A percentile compares a stretch with the other conserved stretches of the same genome.
These are phyloP conservation scores for Inga oerstediana DNA, from an alignment of 306 rosid genomes.

Conservation along the genomic window DNA sequence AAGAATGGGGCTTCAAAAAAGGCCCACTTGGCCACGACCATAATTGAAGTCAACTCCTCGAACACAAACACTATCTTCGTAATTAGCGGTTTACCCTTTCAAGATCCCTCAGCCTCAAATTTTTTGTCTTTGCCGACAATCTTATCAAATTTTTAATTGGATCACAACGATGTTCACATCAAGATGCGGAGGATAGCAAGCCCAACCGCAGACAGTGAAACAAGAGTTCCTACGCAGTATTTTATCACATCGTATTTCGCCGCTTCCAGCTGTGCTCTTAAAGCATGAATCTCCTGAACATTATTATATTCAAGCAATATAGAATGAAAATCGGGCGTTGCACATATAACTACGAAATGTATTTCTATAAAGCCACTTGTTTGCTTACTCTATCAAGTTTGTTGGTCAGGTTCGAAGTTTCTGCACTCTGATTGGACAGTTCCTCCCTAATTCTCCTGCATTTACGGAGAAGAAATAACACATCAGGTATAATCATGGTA, in stretches of 20 bases:
- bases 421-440: slow-evolving; percentile 79
- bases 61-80: slow-evolving; percentile 17
- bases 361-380: not conserved
- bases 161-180: slow-evolving; percentile 49
- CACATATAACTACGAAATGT: not conserved
- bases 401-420: slow-evolving; percentile 82
- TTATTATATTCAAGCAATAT: not conserved
- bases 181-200: slow-evolving; percentile 86
- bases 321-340: not conserved
- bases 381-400: slow-evolving; percentile 88
- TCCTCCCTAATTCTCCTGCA: slow-evolving; percentile 95
- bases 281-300: slow-evolving; percentile 81
- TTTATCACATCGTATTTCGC: slow-evolving; percentile 95
- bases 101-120: slow-evolving; percentile 5
- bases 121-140: not conserved
- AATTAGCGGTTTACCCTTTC: slow-evolving; percentile 20
- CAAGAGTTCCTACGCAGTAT: slow-evolving; percentile 97
- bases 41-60: not conserved
- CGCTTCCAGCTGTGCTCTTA: slow-evolving; percentile 91
- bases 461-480: slow-evolving; percentile 1
- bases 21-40: slow-evolving; percentile 7
- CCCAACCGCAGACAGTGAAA: slow-evolving; percentile 94
- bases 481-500: not conserved
- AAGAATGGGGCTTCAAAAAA: slow-evolving; percentile 16
- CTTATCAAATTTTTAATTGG: slow-evolving; percentile 27